Conservation (phyloP, 2,329 filamentous ascomycete species). For the Simplicillium sp. region DNA sequence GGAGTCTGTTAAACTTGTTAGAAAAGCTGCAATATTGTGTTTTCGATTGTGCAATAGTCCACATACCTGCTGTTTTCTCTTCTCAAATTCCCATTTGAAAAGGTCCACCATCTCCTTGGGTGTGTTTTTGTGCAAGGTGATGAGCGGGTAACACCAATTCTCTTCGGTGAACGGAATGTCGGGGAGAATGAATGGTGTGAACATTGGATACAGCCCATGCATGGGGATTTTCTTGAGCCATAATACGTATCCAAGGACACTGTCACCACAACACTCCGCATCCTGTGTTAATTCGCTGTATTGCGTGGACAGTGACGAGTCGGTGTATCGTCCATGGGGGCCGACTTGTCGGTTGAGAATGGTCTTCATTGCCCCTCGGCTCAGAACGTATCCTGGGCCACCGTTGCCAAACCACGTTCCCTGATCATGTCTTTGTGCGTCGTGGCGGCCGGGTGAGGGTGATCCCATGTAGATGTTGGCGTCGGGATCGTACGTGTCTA, state of each 20-base stretch:
- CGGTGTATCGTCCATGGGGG: not conserved
- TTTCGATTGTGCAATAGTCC: not conserved
- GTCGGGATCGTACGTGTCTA: constrained; percentile 6
- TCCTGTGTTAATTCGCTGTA: constrained; percentile 5
- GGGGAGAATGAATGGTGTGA: constrained; percentile 6
- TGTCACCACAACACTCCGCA: constrained; percentile 8
- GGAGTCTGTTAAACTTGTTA: not conserved
- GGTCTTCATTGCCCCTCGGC: constrained; percentile 8
- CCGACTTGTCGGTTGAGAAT: constrained; percentile 5
- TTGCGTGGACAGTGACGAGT: constrained; percentile 3
- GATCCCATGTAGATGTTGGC: constrained; percentile 4
- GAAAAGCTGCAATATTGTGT: not conserved
- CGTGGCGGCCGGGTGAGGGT: constrained; percentile 2
- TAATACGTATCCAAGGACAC: constrained; percentile 5
- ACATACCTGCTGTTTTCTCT: constrained; percentile 3
- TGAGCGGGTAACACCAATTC: constrained; percentile 8
- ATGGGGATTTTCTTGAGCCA: constrained; percentile 5
- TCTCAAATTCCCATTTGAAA: constrained; percentile 7
- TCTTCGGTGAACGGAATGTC: constrained; percentile 4
- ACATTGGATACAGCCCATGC: constrained; percentile 8
- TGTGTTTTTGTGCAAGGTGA: constrained; percentile 8
- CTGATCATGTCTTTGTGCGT: not conserved
- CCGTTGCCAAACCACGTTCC: constrained; percentile 8
- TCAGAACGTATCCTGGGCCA: constrained; percentile 9
- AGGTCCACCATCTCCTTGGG: constrained; percentile 7